Conservation (phyloP, 1,139 yeast genomes). For the Sugiyamaella pinicola region DNA sequence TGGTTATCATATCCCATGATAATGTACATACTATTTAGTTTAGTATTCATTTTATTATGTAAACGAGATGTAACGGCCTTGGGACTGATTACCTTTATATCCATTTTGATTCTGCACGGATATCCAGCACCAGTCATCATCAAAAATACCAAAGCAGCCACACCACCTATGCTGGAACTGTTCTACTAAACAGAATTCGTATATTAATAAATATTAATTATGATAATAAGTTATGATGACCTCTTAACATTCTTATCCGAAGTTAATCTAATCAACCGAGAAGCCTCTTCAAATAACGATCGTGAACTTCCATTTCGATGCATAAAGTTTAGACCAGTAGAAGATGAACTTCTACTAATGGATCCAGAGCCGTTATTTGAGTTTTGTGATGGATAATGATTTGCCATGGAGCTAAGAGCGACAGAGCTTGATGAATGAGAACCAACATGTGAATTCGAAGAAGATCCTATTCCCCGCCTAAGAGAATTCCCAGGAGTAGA, state of each 20-base stretch:
- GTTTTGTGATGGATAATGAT: conserved; percentile 9
- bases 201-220: conserved; percentile 10
- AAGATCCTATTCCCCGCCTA: conserved; percentile 6
- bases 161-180: not conserved
- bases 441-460: conserved; percentile 9
- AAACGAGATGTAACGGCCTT: not conserved
- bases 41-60: not conserved
- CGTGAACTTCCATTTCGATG: conserved; percentile 28
- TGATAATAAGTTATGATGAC: not conserved
- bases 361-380: conserved; percentile 13
- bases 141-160: not conserved
- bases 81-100: not conserved
- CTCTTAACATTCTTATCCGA: conserved; percentile 16
- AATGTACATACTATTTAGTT: not conserved
- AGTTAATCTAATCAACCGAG: conserved; percentile 27
- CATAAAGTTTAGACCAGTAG: conserved; percentile 27
- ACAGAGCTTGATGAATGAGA: conserved; percentile 19
- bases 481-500: conserved; percentile 18
- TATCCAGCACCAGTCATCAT: not conserved
- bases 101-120: not conserved
- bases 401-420: conserved; percentile 5
- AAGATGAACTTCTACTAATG: conserved; percentile 19
- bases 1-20: not conserved
- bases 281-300: conserved; percentile 30
- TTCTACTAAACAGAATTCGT: not conserved